Base-by-base conservation (phyloP, 2,329 filamentous ascomycete genomes). In the Aspergillus brasiliensis region DNA sequence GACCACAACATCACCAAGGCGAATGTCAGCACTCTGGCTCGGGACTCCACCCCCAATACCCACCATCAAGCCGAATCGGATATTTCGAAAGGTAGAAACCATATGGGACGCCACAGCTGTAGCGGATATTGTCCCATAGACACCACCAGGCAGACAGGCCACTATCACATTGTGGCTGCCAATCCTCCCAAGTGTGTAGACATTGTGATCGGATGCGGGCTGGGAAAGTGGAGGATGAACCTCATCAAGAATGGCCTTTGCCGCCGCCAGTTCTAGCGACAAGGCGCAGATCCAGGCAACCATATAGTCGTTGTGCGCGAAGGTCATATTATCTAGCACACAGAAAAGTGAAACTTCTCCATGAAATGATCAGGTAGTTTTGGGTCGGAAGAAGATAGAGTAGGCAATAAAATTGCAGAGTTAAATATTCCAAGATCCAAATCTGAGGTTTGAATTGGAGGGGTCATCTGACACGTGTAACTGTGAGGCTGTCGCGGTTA, bases 221-320 rank as follows among this genome's bases (percentile, higher is more conserved):
- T 34, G 46, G 8, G 56, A 25, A 8, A 65, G 54, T 8, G 46
- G n/a, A 15, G 55, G 56, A 49, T 74, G 71, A 8, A 62, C 54
- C 5, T 71, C 63, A 56, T 75, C 72, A 1, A 75, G 59, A 53
- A 73, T 69, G 5, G 58, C 62, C 4, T 52, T 58, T 10, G 70
- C 71, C 3, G 71, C 72, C 5, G 64, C 67, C 64, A 70, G 61
- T 52, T 75, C 71, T 4, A 69, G 56, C 8, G 62, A 58, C 13
- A 74, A 46, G 10, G 73, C 71, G 55, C 71, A 75, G n/a, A 75
- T 67, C 68, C 70, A 75, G 25, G 67, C 73, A 23, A 75, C 63
- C 1, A 66, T 71, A 55, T 75, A 76, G 4, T 61, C 17, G 11
- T 52, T 19, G 44, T 59, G 27, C 7, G 5, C 7, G 27, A 27